Base-by-base conservation (phyloP, 805 yeast species). In the Hanseniaspora mollemarum region DNA sequence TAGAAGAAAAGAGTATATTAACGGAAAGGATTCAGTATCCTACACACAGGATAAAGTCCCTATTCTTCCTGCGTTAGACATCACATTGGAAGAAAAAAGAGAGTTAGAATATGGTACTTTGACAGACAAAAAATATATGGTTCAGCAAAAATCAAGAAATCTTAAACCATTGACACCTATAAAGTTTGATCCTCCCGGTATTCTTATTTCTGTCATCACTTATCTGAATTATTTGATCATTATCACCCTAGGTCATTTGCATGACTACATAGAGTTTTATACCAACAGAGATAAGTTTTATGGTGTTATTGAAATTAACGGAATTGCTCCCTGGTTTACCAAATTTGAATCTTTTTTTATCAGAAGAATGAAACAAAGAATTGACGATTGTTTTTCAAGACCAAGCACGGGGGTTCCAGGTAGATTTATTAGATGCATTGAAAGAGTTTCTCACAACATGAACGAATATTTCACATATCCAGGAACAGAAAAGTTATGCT, bases 371-470 rank as follows among this genome's bases (percentile, higher is more conserved):
- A 88, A 92, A 65, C 77, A 75, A 58, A 83, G 95, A 67, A 77
- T 92, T 53, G 95, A 85, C 63, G 97, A 90, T 67, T 87, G 96
- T 66, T 92, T 92, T 65, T 86, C 94, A 1, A 79, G 95, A 63
- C 96, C 96, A 39, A 86, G 94, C n/a, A 83, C 84, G 54, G 97
- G 96, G 46, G 97, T 90, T 19, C 97, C 99, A 1, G 99, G 99
- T 25, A 78, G 99, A 64, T 81, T 72, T 60, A 80, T 90, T 59
- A 76, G 80, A 53, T 81, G 95, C 59, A 80, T 82, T 59, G 88
- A 87, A 59, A 78, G 98, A 59, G 67, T 71, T 29, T 74, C 87
- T n/a, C 72, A 73, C 42, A 81, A 82, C 57, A 75, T 76, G 59
- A 78, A 79, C 62, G 71, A 72, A 36, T 72, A 77, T 51, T 86